phyloP scores from a whole-genome alignment of 306 rosid species.

The Ceratonia siliqua region DNA sequence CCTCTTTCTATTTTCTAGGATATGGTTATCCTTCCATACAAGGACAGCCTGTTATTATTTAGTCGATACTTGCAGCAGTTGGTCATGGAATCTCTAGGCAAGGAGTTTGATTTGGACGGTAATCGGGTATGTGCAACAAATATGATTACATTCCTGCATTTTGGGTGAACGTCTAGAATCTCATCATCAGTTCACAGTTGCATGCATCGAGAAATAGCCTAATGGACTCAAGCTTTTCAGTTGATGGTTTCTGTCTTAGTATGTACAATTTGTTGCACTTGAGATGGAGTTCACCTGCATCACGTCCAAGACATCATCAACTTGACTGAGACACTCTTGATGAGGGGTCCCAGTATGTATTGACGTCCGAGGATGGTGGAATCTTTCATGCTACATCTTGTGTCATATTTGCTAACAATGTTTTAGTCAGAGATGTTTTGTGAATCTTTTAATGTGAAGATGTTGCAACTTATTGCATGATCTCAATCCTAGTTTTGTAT shows the following conservation, averaged over 20 bases:
- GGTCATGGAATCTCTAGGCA: slow-evolving; percentile 99
- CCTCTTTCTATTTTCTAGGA: slow-evolving; percentile 53
- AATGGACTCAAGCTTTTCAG: slow-evolving; percentile 5
- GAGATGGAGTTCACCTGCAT: slow-evolving; percentile 7
- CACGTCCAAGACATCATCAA: neutral
- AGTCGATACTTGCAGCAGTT: slow-evolving; percentile 97
- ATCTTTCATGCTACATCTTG: neutral
- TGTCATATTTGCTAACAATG: neutral
- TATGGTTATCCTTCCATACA: slow-evolving; percentile 98
- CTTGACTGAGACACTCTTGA: neutral
- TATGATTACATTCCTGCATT: neutral
- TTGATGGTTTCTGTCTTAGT: neutral
- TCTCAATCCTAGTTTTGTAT: slow-evolving; percentile 25
- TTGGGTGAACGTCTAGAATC: neutral
- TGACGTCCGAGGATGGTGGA: slow-evolving; percentile 1
- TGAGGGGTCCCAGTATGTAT: slow-evolving; percentile 19
- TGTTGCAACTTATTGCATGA: neutral
- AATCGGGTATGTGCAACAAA: slow-evolving; percentile 69
- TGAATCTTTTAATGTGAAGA: neutral
- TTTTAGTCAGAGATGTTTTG: neutral
- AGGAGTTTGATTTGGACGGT: slow-evolving; percentile 97
- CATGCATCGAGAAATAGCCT: neutral
- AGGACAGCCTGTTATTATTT: slow-evolving; percentile 86
- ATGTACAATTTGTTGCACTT: neutral
- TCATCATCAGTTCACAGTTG: slow-evolving; percentile 1